phyloP scores from a whole-genome alignment of 2,329 filamentous ascomycete species.

The Botryotinia convoluta region DNA sequence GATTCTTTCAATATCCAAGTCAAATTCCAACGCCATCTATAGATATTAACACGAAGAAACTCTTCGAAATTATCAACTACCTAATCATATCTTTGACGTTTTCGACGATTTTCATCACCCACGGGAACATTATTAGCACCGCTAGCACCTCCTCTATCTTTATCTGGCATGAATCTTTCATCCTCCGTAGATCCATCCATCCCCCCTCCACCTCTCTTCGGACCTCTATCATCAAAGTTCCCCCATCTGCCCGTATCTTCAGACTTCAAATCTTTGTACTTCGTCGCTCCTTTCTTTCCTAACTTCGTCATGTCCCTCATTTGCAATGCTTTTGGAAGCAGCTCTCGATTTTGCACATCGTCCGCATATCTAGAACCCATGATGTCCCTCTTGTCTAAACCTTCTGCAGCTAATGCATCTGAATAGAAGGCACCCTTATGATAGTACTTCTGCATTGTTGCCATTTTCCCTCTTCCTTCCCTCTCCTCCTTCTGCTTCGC shows the following conservation, averaged over 20 bases:
- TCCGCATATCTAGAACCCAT: slow-evolving; percentile 83
- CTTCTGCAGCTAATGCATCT: slow-evolving; percentile 72
- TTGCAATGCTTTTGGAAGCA: slow-evolving; percentile 88
- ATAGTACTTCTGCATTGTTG: slow-evolving; percentile 92
- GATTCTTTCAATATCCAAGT: not conserved
- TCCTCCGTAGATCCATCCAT: slow-evolving; percentile 50
- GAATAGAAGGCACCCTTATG: slow-evolving; percentile 97
- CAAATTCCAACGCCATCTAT: not conserved
- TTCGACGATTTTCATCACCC: slow-evolving; percentile 46
- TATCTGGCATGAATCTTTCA: slow-evolving; percentile 67
- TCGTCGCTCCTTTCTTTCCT: slow-evolving; percentile 85
- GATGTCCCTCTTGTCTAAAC: slow-evolving; percentile 75
- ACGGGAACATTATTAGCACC: slow-evolving; percentile 71
- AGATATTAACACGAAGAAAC: not conserved
- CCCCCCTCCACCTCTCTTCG: slow-evolving; percentile 38
- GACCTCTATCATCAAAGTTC: slow-evolving; percentile 53
- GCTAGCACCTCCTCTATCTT: slow-evolving; percentile 50
- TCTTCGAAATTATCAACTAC: not conserved
- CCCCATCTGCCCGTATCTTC: slow-evolving; percentile 94
- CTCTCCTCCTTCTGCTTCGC: slow-evolving; percentile 56
- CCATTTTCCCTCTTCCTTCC: slow-evolving; percentile 73
- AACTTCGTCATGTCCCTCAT: slow-evolving; percentile 91
- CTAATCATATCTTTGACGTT: slow-evolving; percentile 13
- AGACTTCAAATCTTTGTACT: slow-evolving; percentile 80
- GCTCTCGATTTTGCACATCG: slow-evolving; percentile 76